A percentile compares a stretch with the other conserved stretches of the same genome.
These are phyloP conservation scores for Fusarium pininemorale DNA, from an alignment of 2,329 filamentous ascomycete species.

Conservation along the genomic window DNA sequence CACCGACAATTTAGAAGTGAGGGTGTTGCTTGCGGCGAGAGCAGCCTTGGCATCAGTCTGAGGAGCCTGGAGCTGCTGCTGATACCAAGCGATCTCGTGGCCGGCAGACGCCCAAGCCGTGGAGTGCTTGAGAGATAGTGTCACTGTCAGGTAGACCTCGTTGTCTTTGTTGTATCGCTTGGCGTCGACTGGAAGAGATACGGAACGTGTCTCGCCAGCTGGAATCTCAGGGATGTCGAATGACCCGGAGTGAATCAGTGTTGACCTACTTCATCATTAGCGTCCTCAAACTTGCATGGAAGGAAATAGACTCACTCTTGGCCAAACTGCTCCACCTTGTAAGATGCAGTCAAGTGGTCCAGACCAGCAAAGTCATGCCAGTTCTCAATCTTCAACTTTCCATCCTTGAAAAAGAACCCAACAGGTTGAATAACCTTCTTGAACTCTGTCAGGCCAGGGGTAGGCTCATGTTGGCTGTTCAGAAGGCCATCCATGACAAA, in stretches of 20 bases:
- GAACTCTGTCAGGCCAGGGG: constrained; percentile 64
- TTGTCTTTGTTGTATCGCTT: constrained; percentile 43
- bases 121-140: constrained; percentile 53
- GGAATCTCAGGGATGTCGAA: constrained; percentile 53
- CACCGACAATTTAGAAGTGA: constrained; percentile 38
- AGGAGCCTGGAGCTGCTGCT: constrained; percentile 51
- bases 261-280: constrained; percentile 16
- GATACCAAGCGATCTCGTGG: constrained; percentile 65
- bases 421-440: constrained; percentile 69
- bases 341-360: constrained; percentile 54
- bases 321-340: constrained; percentile 54
- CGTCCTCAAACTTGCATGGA: too few species aligned
- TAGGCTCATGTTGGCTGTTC: constrained; percentile 63
- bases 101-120: constrained; percentile 61
- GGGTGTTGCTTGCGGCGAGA: not conserved
- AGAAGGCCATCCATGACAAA: constrained; percentile 71
- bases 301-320: constrained; percentile 44
- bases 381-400: constrained; percentile 55
- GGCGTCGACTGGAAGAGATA: constrained; percentile 46
- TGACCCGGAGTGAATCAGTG: constrained; percentile 46
- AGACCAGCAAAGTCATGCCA: constrained; percentile 60
- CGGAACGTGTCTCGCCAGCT: constrained; percentile 48
- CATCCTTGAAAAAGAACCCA: constrained; percentile 49
- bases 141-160: constrained; percentile 58
- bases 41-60: not conserved